A percentile compares a stretch with the other conserved stretches of the same genome.
These are phyloP conservation scores for Puya raimondii DNA, from an alignment of 176 grass and related monocot species.

Conservation along the genomic window DNA sequence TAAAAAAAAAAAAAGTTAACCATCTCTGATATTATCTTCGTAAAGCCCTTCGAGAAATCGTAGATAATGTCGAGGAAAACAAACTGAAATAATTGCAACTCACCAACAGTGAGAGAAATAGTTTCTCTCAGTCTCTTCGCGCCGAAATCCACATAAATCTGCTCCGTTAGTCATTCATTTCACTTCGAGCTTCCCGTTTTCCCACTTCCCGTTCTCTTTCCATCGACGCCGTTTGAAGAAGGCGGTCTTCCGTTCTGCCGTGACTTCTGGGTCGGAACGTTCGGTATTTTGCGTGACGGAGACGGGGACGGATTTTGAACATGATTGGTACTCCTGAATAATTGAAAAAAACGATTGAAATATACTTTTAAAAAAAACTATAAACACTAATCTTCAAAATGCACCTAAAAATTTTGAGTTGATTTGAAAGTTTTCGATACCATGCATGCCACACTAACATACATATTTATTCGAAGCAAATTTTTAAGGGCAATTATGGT, in stretches of 20 bases:
- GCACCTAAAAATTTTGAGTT: background rate
- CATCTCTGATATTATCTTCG: no score
- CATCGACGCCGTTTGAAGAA: conserved; percentile 7
- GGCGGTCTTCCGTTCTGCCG: conserved; percentile 19
- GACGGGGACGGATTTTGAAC: conserved; percentile 14
- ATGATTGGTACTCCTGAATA: conserved; percentile 23
- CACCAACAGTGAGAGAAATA: no score
- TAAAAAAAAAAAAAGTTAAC: no score
- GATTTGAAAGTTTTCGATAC: background rate
- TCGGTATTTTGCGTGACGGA: conserved; percentile 25
- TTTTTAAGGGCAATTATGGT: no score
- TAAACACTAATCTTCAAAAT: background rate
- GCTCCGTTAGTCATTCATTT: background rate
- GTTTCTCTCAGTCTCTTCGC: background rate
- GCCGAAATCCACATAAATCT: conserved; percentile 9
- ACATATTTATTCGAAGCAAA: no score
- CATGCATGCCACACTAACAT: no score
- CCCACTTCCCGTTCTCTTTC: conserved; percentile 29
- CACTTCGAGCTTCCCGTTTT: conserved; percentile 34
- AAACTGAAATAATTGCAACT: no score
- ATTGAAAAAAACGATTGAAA: background rate
- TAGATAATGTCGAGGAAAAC: no score
- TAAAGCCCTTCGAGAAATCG: no score
- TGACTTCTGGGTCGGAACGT: conserved; percentile 5
- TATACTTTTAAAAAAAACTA: background rate